A percentile compares a stretch with the other conserved stretches of the same genome.
Conservation (phyloP, 441 rosid species). For the Capsella rubella region DNA sequence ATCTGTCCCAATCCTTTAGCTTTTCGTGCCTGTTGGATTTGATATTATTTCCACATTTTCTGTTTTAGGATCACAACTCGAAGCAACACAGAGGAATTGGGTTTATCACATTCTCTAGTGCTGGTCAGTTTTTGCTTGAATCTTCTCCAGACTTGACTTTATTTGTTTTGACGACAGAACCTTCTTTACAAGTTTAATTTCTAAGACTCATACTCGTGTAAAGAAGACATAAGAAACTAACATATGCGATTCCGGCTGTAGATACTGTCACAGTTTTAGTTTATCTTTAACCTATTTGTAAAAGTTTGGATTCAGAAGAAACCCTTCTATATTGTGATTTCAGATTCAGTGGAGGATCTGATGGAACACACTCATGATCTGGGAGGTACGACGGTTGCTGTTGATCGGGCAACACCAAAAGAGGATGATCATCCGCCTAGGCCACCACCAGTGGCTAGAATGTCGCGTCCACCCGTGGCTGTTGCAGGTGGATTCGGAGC, state of each 20-base stretch:
- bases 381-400: conserved; percentile 87
- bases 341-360: conserved; percentile 86
- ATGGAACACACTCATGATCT: conserved; percentile 92
- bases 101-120: conserved; percentile 80
- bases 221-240: conserved; percentile 9
- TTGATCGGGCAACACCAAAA: conserved; percentile 98
- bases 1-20: conserved; percentile 2
- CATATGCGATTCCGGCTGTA: background rate
- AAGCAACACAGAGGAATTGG: conserved; percentile 95
- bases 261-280: background rate
- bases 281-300: background rate
- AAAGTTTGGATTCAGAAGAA: background rate
- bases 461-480: conserved; percentile 44
- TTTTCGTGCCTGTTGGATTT: conserved; percentile 13
- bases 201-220: background rate
- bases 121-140: conserved; percentile 59
- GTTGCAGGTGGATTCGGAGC: conserved; percentile 63
- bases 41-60: conserved; percentile 25
- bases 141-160: background rate
- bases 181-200: conserved; percentile 1
- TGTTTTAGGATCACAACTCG: conserved; percentile 76
- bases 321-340: conserved; percentile 10
- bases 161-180: background rate
- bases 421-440: conserved; percentile 78
- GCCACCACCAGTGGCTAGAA: conserved; percentile 59